Evolutionary conservation across 768 basidiomycete genomes (phyloP).

Genomic region (Imleria badia): DNA sequence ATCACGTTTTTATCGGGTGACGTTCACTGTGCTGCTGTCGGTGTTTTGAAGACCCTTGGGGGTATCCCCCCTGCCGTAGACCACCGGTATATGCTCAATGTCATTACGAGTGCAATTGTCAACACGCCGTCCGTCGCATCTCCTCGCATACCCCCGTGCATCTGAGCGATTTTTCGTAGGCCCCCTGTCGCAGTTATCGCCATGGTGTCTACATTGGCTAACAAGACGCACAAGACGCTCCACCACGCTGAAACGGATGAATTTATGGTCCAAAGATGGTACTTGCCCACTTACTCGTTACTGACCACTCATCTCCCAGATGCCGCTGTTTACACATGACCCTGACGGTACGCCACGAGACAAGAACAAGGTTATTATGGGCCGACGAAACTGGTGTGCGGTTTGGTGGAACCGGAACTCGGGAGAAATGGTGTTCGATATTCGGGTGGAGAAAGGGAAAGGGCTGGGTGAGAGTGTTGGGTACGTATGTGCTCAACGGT

Average conservation of each 20-base stretch:
- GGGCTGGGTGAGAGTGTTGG: constrained; percentile 80
- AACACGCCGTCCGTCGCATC: constrained; percentile 77
- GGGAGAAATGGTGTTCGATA: constrained; percentile 75
- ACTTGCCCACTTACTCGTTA: background rate
- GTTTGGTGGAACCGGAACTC: constrained; percentile 56
- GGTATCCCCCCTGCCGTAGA: constrained; percentile 55
- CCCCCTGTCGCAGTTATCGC: constrained; percentile 72
- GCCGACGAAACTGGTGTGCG: constrained; percentile 83
- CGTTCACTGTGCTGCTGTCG: constrained; percentile 89
- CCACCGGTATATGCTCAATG: constrained; percentile 87
- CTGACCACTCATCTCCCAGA: constrained; percentile 37
- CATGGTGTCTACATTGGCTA: constrained; percentile 78
- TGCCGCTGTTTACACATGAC: constrained; percentile 75
- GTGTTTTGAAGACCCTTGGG: constrained; percentile 66
- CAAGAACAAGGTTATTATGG: constrained; percentile 84
- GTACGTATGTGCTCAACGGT: constrained; percentile 39
- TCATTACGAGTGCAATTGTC: constrained; percentile 91
- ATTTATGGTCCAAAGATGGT: constrained; percentile 57
- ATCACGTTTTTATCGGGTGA: constrained; percentile 91
- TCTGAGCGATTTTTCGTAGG: constrained; percentile 14
- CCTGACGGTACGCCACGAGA: constrained; percentile 67
- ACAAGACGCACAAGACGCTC: constrained; percentile 83
- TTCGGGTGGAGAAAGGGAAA: constrained; percentile 83
- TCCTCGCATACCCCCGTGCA: background rate
- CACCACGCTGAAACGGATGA: constrained; percentile 85